phyloP scores from a whole-genome alignment of 176 grass and related monocot genomes.

The Zoysia pacifica region DNA sequence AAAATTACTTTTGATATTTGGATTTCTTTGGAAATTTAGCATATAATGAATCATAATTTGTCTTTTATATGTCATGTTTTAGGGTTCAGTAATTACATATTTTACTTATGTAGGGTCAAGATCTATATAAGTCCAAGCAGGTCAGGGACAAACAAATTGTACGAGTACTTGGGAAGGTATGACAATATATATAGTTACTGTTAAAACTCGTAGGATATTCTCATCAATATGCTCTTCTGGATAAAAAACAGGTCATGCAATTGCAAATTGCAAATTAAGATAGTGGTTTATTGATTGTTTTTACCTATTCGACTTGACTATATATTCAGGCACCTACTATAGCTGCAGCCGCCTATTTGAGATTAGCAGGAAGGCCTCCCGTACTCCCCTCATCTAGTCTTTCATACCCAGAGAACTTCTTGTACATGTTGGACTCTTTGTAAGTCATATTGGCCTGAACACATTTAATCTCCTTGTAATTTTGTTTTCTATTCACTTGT shows the following conservation, averaged over 20 bases:
- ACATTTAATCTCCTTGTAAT: not conserved
- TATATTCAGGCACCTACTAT: constrained; percentile 71
- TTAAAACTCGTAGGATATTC: not conserved
- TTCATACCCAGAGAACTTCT: constrained; percentile 95
- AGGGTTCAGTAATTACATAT: not conserved
- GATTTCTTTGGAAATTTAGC: not conserved
- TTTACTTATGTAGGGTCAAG: constrained; percentile 70
- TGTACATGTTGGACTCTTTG: constrained; percentile 96
- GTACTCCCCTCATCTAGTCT: constrained; percentile 79
- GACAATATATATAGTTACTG: constrained; percentile 2
- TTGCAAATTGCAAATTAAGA: constrained; percentile 6
- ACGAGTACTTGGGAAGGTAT: constrained; percentile 94
- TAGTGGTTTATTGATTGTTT: constrained; percentile 8
- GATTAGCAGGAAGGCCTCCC: constrained; percentile 87
- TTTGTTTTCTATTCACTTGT: not conserved
- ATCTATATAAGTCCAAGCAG: constrained; percentile 89
- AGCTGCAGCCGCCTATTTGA: constrained; percentile 93
- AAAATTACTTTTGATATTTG: not conserved
- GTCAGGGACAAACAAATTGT: constrained; percentile 95
- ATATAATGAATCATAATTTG: not conserved
- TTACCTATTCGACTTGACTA: not conserved
- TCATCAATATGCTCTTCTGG: not conserved
- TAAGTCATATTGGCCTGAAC: constrained; percentile 48
- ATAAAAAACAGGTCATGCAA: not conserved
- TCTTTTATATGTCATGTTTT: constrained; percentile 14